Evolutionary conservation across 2,329 filamentous ascomycete species (phyloP).

Genomic region (Ceratocystis harringtonii): DNA sequence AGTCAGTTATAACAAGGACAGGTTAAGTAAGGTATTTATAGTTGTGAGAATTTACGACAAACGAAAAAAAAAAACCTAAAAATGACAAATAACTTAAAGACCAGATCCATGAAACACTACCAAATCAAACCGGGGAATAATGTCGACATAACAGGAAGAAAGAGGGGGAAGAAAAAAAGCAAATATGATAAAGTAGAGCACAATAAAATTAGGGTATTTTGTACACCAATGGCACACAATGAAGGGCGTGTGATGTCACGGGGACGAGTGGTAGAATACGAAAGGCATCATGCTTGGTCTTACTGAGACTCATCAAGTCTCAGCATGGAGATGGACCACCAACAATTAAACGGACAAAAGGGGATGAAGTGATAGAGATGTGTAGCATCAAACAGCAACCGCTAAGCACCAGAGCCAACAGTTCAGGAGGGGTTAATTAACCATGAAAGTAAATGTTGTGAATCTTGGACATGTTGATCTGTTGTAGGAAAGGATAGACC

Average conservation of each 20-base stretch:
- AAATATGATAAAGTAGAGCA: neutral
- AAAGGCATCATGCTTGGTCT: neutral
- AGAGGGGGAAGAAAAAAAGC: neutral
- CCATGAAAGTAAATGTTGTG: no score
- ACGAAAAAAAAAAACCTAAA: neutral
- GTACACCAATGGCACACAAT: neutral
- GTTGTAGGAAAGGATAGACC: neutral
- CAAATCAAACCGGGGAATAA: neutral
- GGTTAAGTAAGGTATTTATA: neutral
- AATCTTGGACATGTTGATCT: no score
- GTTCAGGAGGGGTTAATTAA: no score
- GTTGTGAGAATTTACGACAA: neutral
- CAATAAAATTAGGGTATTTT: neutral
- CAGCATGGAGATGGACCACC: neutral
- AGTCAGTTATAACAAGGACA: neutral
- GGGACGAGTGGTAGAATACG: neutral
- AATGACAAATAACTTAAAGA: neutral
- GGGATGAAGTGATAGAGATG: neutral
- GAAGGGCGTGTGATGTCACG: neutral
- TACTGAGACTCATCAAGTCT: neutral
- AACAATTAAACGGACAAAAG: neutral
- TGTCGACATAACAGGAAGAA: neutral
- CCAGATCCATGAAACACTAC: neutral
- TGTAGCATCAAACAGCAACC: neutral
- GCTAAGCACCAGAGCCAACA: neutral